Evolutionary conservation across 768 basidiomycete genomes (phyloP).

Genomic region (Suillus luteus): DNA sequence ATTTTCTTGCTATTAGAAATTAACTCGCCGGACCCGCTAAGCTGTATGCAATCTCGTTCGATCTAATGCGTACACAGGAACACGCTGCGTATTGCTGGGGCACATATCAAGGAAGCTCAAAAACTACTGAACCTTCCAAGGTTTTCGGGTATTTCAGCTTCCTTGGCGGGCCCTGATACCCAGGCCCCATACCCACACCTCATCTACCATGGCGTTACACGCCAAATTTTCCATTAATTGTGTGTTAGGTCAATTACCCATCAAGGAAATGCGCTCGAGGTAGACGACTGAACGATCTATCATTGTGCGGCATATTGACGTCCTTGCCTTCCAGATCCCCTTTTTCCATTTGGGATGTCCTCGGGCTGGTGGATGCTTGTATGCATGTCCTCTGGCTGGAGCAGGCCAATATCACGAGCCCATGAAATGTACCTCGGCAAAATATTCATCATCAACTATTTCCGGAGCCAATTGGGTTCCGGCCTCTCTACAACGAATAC

Average conservation of each 20-base stretch:
- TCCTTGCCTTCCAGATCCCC: constrained; percentile 56
- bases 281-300: not conserved
- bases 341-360: constrained; percentile 5
- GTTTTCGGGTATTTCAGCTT: not conserved
- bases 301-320: constrained; percentile 6
- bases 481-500: not conserved
- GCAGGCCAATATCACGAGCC: not conserved
- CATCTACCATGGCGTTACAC: not conserved
- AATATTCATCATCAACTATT: not conserved
- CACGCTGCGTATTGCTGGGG: not conserved
- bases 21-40: not conserved
- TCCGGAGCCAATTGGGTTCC: not conserved
- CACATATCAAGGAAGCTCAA: not conserved
- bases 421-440: not conserved
- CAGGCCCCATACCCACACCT: not conserved
- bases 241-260: not conserved
- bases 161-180: not conserved
- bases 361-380: not conserved
- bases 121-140: not conserved
- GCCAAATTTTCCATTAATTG: not conserved
- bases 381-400: too few species aligned
- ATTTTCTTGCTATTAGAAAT: not conserved
- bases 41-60: not conserved
- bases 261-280: not conserved
- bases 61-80: not conserved